Evolutionary conservation across 2,329 filamentous ascomycete genomes (phyloP).

Genomic region (Phialophora chinensis): DNA sequence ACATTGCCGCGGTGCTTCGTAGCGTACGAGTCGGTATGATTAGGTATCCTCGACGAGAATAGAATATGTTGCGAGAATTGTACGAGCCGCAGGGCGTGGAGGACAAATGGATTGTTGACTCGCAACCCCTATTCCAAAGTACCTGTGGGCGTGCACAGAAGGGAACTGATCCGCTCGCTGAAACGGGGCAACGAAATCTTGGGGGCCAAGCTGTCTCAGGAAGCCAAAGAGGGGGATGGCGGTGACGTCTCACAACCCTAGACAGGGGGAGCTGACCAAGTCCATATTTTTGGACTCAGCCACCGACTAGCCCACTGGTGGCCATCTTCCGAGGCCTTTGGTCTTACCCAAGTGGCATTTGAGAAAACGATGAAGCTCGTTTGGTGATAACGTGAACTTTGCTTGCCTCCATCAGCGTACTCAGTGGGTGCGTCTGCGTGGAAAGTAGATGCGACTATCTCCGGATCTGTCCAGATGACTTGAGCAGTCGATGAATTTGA

Average conservation of each 20-base stretch:
- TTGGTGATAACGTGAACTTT: not conserved
- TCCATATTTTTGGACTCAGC: slow-evolving; percentile 25
- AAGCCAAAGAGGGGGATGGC: slow-evolving; percentile 2
- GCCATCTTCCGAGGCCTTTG: slow-evolving; percentile 9
- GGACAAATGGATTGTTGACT: not conserved
- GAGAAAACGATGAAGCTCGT: not conserved
- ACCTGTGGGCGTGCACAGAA: not conserved
- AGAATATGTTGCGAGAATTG: not conserved
- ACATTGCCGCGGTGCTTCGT: not conserved
- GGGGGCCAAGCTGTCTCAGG: slow-evolving; percentile 18
- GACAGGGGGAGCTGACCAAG: slow-evolving; percentile 25
- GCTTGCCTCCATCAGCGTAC: not conserved
- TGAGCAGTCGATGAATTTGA: not conserved
- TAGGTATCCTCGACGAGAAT: slow-evolving; percentile 8
- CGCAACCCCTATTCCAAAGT: slow-evolving; percentile 8
- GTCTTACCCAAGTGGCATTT: not conserved
- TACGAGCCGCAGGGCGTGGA: not conserved
- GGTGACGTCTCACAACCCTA: slow-evolving; percentile 20
- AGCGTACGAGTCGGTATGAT: not conserved
- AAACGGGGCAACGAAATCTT: slow-evolving; percentile 12
- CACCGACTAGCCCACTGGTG: slow-evolving; percentile 11
- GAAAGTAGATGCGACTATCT: not conserved
- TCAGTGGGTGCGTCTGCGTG: not conserved
- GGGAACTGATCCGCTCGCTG: slow-evolving; percentile 11
- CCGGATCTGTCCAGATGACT: not conserved